Percentiles rank a stretch among this genome's conserved stretches.
Evolutionary conservation across 257 asterid genomes (phyloP).

Genomic region (Cordia subcordata): DNA sequence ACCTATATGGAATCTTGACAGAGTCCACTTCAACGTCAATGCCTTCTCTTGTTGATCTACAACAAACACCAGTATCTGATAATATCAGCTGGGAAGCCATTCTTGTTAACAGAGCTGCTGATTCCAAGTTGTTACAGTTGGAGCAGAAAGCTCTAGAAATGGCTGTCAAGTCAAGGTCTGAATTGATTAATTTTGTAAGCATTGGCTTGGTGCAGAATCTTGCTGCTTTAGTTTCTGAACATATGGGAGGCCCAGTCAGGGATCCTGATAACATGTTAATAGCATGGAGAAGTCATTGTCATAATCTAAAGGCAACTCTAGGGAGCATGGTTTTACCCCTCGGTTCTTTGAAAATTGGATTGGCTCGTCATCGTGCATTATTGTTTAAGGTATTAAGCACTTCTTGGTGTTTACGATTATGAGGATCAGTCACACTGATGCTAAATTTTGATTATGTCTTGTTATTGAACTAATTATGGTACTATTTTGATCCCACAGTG

Average conservation of each 20-base stretch:
- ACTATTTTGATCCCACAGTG: too few species aligned
- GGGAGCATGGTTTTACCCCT: slow-evolving; percentile 94
- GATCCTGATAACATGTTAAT: slow-evolving; percentile 75
- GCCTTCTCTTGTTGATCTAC: slow-evolving; percentile 92
- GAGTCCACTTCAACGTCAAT: slow-evolving; percentile 69
- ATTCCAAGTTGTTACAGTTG: slow-evolving; percentile 67
- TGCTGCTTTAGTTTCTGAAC: slow-evolving; percentile 69
- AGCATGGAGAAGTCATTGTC: slow-evolving; percentile 71
- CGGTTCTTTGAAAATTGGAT: slow-evolving; percentile 78
- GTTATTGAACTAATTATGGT: too few species aligned
- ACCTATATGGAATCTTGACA: slow-evolving; percentile 63
- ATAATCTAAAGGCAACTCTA: slow-evolving; percentile 48
- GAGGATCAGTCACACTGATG: too few species aligned
- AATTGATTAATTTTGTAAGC: slow-evolving; percentile 30
- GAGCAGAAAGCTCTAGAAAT: slow-evolving; percentile 70
- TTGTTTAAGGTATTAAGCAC: slow-evolving; percentile 67
- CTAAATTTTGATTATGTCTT: too few species aligned
- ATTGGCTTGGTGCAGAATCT: slow-evolving; percentile 60
- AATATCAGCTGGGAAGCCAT: slow-evolving; percentile 79
- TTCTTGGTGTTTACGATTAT: neutral
- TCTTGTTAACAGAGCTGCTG: slow-evolving; percentile 71
- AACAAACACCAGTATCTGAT: slow-evolving; percentile 63
- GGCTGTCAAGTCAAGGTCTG: slow-evolving; percentile 47
- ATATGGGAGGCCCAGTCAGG: slow-evolving; percentile 92
- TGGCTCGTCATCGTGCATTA: slow-evolving; percentile 96